A percentile compares a stretch with the other conserved stretches of the same genome.
These are phyloP conservation scores for Dictyostelium capitatum DNA, from an alignment of 78 protist genomes.

Conservation along the genomic window DNA sequence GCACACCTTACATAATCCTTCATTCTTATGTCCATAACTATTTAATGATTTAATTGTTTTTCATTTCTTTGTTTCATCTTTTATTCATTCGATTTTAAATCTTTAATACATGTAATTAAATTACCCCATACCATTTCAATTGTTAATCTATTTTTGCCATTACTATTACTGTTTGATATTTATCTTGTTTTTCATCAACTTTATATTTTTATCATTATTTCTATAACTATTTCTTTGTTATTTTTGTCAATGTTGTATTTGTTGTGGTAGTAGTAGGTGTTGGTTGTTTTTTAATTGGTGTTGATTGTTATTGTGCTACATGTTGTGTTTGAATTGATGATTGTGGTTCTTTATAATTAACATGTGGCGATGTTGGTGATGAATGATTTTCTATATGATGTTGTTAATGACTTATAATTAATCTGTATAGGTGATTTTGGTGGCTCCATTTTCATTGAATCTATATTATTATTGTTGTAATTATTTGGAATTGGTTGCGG, in stretches of 20 bases:
- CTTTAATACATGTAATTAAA: no score
- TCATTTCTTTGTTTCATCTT: no score
- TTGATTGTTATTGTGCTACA: neutral
- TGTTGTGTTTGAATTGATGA: slow-evolving; percentile 13
- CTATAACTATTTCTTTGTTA: no score
- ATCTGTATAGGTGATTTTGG: slow-evolving; percentile 29
- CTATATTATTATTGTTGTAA: neutral
- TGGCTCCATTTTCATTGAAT: neutral
- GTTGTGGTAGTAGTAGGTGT: neutral
- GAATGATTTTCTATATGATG: neutral
- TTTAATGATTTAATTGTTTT: no score
- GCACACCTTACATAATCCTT: no score
- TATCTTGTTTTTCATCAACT: no score
- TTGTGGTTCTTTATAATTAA: slow-evolving; percentile 4
- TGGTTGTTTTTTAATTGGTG: neutral
- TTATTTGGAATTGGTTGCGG: slow-evolving; percentile 17
- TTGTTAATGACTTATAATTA: neutral
- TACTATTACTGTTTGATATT: no score
- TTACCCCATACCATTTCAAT: no score
- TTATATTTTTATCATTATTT: no score
- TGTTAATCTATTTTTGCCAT: no score
- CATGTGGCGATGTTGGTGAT: neutral
- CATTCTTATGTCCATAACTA: no score
- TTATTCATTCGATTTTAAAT: no score
- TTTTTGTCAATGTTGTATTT: neutral